Base-by-base conservation (phyloP, 1,284 basidiomycete genomes). In the Earliella scabrosa region DNA sequence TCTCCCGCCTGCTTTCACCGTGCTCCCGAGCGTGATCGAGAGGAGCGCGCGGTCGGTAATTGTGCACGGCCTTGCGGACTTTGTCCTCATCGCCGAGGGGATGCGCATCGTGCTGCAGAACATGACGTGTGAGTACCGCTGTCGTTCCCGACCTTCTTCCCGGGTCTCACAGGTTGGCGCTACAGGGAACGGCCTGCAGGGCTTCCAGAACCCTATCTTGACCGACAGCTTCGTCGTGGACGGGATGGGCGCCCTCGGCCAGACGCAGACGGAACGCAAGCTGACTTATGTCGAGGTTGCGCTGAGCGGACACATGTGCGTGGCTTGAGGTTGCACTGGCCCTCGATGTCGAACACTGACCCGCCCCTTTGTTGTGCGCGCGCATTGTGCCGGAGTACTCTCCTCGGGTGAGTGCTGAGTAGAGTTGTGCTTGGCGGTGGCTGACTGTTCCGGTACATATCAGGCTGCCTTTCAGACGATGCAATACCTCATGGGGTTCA, bases 11-110 rank as follows among this genome's bases (percentile, higher is more conserved):
- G 78, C 82, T 0, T 75, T 88, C 48, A 82, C 75, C 13, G 87
- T 90, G 4, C 75, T 91, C 14, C 86, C 89, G 2, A 85, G 75
- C 58, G 88, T 89, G 40, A 90, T 92, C 58, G 88, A 91, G 72
- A 89, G 87, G 75, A 91, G 79, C 68, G 76, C 83, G 56, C 77
- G 88, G 46, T 81, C 79, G 3, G 85, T 92, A 13, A 83, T 92
- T 53, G 78, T 83, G 5, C 89, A 92, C 59, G 90, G 90, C 0
- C 73, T 89, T 45, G 86, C 82, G 1, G 88, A 91, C 69, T 90
- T 82, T 62, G 78, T 87, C 58, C 72, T 89, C 40, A 88, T 91
- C 48, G 82, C 87, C 9, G 85, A 89, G 61, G 90, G 88, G 43
- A 78, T 84, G 44, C 77, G 85, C 27, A 82, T 87, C 48, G 81